Evolutionary conservation across 352 stramenopile species (phyloP).

Genomic region (Pythium scleroteichum): DNA sequence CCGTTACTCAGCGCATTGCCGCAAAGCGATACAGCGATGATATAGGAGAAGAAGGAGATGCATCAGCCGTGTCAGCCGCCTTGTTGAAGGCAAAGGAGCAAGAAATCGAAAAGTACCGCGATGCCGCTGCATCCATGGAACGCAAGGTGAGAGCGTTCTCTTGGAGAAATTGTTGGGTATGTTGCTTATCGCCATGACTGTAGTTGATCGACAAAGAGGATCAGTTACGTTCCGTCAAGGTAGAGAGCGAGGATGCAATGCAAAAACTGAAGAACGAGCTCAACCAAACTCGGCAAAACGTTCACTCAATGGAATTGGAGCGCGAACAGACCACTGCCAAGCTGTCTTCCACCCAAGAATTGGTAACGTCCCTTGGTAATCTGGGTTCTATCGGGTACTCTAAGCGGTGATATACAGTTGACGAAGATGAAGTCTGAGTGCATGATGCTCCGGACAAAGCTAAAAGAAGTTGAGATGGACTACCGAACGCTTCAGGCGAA

Average conservation of each 20-base stretch:
- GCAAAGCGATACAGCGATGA: slow-evolving; percentile 1
- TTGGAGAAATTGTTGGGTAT: background rate
- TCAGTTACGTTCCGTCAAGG: slow-evolving; percentile 34
- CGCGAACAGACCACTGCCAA: slow-evolving; percentile 50
- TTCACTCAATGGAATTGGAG: slow-evolving; percentile 57
- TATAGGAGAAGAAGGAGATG: slow-evolving; percentile 26
- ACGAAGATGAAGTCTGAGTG: slow-evolving; percentile 71
- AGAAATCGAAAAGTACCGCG: slow-evolving; percentile 53
- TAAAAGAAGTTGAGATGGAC: slow-evolving; percentile 80
- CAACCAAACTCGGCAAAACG: slow-evolving; percentile 42
- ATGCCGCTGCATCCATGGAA: slow-evolving; percentile 40
- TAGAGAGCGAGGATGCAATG: slow-evolving; percentile 49
- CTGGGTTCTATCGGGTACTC: background rate
- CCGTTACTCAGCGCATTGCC: slow-evolving; percentile 4
- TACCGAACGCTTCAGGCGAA: slow-evolving; percentile 74
- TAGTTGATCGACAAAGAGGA: slow-evolving; percentile 54
- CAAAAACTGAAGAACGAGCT: slow-evolving; percentile 54
- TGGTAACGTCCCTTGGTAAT: slow-evolving; percentile 31
- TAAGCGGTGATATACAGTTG: slow-evolving; percentile 23
- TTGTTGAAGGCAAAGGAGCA: slow-evolving; percentile 46
- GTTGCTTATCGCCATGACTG: background rate
- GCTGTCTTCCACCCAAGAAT: slow-evolving; percentile 55
- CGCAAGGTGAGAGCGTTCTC: slow-evolving; percentile 40
- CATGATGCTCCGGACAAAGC: slow-evolving; percentile 58
- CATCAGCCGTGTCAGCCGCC: background rate